Evolutionary conservation across 352 stramenopile species (phyloP).

Genomic region (Phytophthora citrophthora): DNA sequence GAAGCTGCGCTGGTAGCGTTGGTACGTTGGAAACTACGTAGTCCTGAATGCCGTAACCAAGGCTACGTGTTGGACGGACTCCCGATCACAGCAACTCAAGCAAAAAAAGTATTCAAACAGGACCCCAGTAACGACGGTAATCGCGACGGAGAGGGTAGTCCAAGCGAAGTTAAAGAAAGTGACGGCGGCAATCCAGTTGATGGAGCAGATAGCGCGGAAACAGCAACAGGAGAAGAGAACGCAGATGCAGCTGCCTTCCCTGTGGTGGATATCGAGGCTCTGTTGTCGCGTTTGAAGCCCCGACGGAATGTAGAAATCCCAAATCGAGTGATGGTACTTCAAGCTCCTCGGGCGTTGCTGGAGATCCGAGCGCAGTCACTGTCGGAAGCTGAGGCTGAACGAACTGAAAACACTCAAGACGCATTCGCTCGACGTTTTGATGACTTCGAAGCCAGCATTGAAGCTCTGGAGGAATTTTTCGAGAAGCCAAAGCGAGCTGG

Average conservation of each 20-base stretch:
- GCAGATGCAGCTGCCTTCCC: slow-evolving; percentile 4
- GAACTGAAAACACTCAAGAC: slow-evolving; percentile 67
- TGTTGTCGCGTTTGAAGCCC: slow-evolving; percentile 54
- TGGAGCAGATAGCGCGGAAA: slow-evolving; percentile 20
- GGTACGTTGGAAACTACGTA: slow-evolving; percentile 73
- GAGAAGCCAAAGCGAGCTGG: slow-evolving; percentile 39
- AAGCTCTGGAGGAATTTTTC: slow-evolving; percentile 68
- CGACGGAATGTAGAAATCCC: slow-evolving; percentile 47
- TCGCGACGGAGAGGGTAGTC: slow-evolving; percentile 11
- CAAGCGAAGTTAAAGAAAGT: slow-evolving; percentile 21
- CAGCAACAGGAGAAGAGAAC: slow-evolving; percentile 16
- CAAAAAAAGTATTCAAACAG: slow-evolving; percentile 49
- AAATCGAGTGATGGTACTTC: slow-evolving; percentile 77
- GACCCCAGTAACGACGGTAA: slow-evolving; percentile 20
- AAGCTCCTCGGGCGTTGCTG: slow-evolving; percentile 53
- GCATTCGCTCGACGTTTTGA: slow-evolving; percentile 58
- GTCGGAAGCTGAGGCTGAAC: slow-evolving; percentile 58
- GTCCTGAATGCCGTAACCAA: slow-evolving; percentile 72
- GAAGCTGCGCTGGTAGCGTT: slow-evolving; percentile 51
- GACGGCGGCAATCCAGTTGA: slow-evolving; percentile 29
- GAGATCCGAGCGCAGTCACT: slow-evolving; percentile 63
- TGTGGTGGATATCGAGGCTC: slow-evolving; percentile 46
- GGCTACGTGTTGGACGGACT: slow-evolving; percentile 85
- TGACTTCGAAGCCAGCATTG: slow-evolving; percentile 54
- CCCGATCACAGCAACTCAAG: slow-evolving; percentile 54